Evolutionary conservation across 192 early-diverging fungal species (phyloP), one percentile per base, ranked within the genome.

Genomic region (Borealophlyctis nickersoniae): DNA sequence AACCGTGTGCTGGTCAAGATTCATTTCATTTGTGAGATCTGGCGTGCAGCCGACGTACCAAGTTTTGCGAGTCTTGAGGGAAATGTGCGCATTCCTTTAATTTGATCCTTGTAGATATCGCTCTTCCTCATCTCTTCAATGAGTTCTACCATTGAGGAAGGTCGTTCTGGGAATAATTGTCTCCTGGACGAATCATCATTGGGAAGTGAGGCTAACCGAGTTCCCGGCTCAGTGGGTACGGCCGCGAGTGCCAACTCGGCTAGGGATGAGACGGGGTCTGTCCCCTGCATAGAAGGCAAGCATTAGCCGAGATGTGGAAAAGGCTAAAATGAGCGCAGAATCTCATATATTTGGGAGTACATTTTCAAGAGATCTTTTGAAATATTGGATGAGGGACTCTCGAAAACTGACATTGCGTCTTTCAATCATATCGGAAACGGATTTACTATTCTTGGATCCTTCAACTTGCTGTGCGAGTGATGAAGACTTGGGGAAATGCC

Each of bases 51-150:
- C n/a, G n/a, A n/a, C n/a, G n/a, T n/a, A n/a, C n/a, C n/a, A n/a
- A n/a, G n/a, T n/a, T n/a, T n/a, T n/a, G n/a, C n/a, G n/a, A n/a
- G n/a, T n/a, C n/a, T n/a, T n/a, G n/a, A n/a, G n/a, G n/a, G n/a
- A n/a, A n/a, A n/a, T n/a, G n/a, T n/a, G n/a, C n/a, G n/a, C n/a
- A n/a, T n/a, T n/a, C 58, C 45, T n/a, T 48, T 60, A 19, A 84
- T 56, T 45, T 84, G 82, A 33, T 54, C 63, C 9, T 49, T 22
- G 55, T 84, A 84, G 35, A 73, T 79, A n/a, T 45, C 31, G 35
- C 73, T 51, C 7, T 48, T n/a, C 55, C 63, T 66, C 2, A 82
- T 27, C 7, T 27, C 32, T 35, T 73, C 52, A 13, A 79, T 29
- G 23, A 79, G 57, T 7, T 35, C 61, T 16, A 63, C 32, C 24